A percentile compares a stretch with the other conserved stretches of the same genome.
These are phyloP conservation scores for Monosporozyma unispora DNA, from an alignment of 805 yeast species.

Conservation along the genomic window DNA sequence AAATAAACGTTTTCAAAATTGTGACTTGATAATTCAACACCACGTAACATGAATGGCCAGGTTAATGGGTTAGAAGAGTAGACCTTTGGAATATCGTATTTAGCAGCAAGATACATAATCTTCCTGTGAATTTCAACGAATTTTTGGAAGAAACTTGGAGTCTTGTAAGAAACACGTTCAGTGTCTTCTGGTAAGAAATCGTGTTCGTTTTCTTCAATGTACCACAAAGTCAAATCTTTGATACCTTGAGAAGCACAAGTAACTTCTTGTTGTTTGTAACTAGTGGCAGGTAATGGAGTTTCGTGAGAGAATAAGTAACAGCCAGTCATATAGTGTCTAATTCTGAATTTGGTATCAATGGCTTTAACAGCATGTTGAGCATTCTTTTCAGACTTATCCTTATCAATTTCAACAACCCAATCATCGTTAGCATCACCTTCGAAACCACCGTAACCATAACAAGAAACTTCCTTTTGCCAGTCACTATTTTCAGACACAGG, in stretches of 20 bases:
- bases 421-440: constrained; percentile 82
- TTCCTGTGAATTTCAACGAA: constrained; percentile 54
- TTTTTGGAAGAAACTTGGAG: constrained; percentile 47
- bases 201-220: constrained; percentile 61
- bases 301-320: constrained; percentile 66
- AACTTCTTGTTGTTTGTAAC: constrained; percentile 76
- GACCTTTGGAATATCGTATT: constrained; percentile 55
- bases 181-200: constrained; percentile 36
- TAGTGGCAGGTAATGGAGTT: constrained; percentile 70
- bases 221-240: constrained; percentile 56
- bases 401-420: constrained; percentile 66
- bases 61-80: constrained; percentile 63
- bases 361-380: constrained; percentile 55
- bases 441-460: constrained; percentile 71
- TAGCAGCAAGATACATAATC: constrained; percentile 69
- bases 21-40: constrained; percentile 65
- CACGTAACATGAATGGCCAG: constrained; percentile 71
- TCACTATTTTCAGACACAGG: constrained; percentile 62
- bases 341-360: constrained; percentile 59
- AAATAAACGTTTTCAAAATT: constrained; percentile 54
- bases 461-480: constrained; percentile 77
- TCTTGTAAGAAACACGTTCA: constrained; percentile 45
- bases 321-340: constrained; percentile 75
- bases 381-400: constrained; percentile 41
- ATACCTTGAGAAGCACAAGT: constrained; percentile 69